Evolutionary conservation across 225 moss, liverwort and hornwort genomes (phyloP), one percentile per base, ranked within the genome.

Genomic region (Rhytidiadelphus loreus): DNA sequence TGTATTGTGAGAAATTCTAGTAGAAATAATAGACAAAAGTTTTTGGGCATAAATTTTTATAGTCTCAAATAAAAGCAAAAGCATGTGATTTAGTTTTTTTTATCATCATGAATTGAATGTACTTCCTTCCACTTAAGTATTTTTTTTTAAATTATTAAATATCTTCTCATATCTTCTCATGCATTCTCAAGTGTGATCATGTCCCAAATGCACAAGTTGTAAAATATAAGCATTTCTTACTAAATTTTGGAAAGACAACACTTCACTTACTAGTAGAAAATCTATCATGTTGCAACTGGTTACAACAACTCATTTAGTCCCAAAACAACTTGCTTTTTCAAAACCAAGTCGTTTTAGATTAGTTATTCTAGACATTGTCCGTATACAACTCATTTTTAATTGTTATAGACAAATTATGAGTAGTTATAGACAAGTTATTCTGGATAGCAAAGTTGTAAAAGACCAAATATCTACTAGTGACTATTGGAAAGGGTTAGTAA

Each of bases 331-430:
- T 63, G 16, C 2, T 5, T 16, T 32, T 62, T 16, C 0, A 63
- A 19, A 33, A 19, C 20, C 26, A 71, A 71, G 26, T 26, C 0
- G 1, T 43, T 71, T 71, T 5, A 2, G 14, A 71, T 8, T 1
- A 26, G 3, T 43, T 26, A 26, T 43, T 71, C 5, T 5, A 1
- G 5, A 70, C 8, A 8, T 0, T 0, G 0, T 70, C 24, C 41
- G 3, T 41, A 3, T 15, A 41, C 0, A 70, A 41, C 1, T 70
- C 25, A 26, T 71, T 69, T 69, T 13, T 4, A 23, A 4, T 39
- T 26, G 15, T 26, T 43, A 71, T 26, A 5, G 8, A 8, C 3
- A 71, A 71, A 15, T 43, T 13, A 24, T 24, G 7, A 69, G 7
- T 39, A 3, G 4, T 39, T 39, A 39, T 23, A 2, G 24, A 24